phyloP scores from a whole-genome alignment of 305 asterid genomes.

The Fraxinus dipetala region DNA sequence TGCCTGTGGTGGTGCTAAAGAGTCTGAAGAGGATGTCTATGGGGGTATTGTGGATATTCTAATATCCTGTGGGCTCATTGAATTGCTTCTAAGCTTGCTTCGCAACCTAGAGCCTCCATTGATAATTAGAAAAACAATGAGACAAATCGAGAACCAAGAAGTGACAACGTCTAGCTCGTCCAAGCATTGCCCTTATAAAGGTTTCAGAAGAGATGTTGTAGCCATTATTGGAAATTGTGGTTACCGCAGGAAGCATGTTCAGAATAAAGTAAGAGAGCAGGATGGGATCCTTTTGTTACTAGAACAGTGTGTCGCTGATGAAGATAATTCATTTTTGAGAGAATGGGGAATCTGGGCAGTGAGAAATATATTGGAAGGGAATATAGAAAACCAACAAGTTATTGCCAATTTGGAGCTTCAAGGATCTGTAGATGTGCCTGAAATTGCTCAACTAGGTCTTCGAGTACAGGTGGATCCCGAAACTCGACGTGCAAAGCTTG shows the following conservation, averaged over 20 bases:
- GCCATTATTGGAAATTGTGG: slow-evolving; percentile 73
- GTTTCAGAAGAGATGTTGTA: slow-evolving; percentile 74
- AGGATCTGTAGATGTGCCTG: slow-evolving; percentile 65
- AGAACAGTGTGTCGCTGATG: slow-evolving; percentile 74
- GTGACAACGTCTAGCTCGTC: slow-evolving; percentile 21
- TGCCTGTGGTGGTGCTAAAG: slow-evolving; percentile 39
- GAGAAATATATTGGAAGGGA: slow-evolving; percentile 76
- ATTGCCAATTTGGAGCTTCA: slow-evolving; percentile 65
- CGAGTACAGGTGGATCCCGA: slow-evolving; percentile 68
- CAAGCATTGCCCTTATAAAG: slow-evolving; percentile 67
- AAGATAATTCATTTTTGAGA: slow-evolving; percentile 79
- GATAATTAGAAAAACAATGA: slow-evolving; percentile 49
- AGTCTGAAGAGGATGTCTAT: slow-evolving; percentile 24
- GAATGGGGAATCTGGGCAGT: slow-evolving; percentile 88
- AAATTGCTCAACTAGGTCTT: slow-evolving; percentile 58
- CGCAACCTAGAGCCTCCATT: slow-evolving; percentile 68
- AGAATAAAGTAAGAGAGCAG: slow-evolving; percentile 63
- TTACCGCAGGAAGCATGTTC: slow-evolving; percentile 53
- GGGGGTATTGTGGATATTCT: slow-evolving; percentile 41
- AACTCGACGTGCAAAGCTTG: slow-evolving; percentile 77
- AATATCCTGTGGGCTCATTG: slow-evolving; percentile 52
- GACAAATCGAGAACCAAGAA: slow-evolving; percentile 22
- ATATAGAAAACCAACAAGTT: slow-evolving; percentile 53
- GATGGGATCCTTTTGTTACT: slow-evolving; percentile 61
- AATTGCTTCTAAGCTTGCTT: slow-evolving; percentile 53